A percentile compares a stretch with the other conserved stretches of the same genome.
phyloP scores from a whole-genome alignment of 768 basidiomycete genomes.

The Tephrocybe rancida region DNA sequence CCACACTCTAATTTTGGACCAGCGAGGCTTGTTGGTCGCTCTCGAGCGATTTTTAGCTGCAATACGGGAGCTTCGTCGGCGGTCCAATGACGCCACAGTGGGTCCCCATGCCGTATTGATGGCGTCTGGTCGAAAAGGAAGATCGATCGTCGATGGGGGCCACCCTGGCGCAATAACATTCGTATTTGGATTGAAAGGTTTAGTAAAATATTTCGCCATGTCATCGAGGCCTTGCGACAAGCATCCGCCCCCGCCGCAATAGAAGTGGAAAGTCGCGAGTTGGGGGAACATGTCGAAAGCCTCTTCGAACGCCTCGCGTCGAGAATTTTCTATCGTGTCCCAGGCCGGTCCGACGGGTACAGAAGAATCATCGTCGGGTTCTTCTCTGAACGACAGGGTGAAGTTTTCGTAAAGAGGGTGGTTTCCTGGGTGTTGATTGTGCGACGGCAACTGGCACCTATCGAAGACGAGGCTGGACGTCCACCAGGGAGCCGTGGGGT shows the following conservation, averaged over 20 bases:
- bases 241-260: neutral
- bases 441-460: neutral
- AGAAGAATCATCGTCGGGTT: neutral
- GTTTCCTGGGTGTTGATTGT: neutral
- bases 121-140: neutral
- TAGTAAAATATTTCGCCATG: neutral
- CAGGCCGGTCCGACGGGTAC: slow-evolving; percentile 1
- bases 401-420: slow-evolving; percentile 5
- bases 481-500: slow-evolving; percentile 9
- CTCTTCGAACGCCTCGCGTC: neutral
- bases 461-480: slow-evolving; percentile 4
- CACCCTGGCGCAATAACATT: neutral
- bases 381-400: neutral
- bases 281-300: neutral
- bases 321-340: slow-evolving; percentile 5
- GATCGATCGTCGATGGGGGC: too few species aligned
- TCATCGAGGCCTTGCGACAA: neutral
- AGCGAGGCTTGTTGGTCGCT: too few species aligned
- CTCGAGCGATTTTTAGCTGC: neutral
- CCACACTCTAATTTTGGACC: too few species aligned
- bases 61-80: slow-evolving; percentile 1
- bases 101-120: neutral
- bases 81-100: neutral
- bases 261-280: slow-evolving; percentile 12
- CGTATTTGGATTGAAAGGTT: neutral